These are phyloP conservation scores for Peronospora belbahrii DNA, from an alignment of 352 stramenopile genomes.

Conservation along the genomic window DNA sequence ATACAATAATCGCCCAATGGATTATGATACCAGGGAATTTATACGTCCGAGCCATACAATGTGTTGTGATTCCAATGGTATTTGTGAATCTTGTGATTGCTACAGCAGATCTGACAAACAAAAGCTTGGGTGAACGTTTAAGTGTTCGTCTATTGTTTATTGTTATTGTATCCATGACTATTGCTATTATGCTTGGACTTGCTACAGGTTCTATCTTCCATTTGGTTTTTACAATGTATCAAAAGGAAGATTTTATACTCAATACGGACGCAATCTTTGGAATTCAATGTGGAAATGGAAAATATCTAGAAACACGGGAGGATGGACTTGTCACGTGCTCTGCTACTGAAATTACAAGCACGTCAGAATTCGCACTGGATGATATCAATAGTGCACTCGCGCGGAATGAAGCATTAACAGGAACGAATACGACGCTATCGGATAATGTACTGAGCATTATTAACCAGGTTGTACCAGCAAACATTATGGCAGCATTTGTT, in stretches of 20 bases:
- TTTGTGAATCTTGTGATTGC: constrained; percentile 72
- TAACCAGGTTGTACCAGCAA: constrained; percentile 53
- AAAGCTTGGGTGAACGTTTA: constrained; percentile 38
- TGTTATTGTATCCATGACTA: constrained; percentile 38
- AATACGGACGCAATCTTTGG: constrained; percentile 49
- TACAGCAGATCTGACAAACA: constrained; percentile 54
- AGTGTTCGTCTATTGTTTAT: constrained; percentile 35
- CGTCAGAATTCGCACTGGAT: constrained; percentile 44
- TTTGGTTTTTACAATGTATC: constrained; percentile 30
- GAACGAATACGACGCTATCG: constrained; percentile 39
- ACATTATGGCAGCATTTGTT: constrained; percentile 68
- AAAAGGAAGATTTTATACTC: constrained; percentile 11
- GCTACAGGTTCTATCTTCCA: no score
- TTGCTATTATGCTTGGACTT: no score
- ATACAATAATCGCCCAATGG: constrained; percentile 42
- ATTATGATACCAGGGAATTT: constrained; percentile 65
- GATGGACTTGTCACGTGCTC: constrained; percentile 58
- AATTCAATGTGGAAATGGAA: constrained; percentile 66
- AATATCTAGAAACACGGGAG: constrained; percentile 46
- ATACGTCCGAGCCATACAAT: constrained; percentile 68
- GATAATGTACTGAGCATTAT: constrained; percentile 60
- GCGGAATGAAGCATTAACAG: constrained; percentile 32
- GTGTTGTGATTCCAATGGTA: constrained; percentile 70
- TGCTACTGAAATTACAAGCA: constrained; percentile 22
- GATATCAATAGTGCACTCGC: constrained; percentile 55